Base-by-base conservation (phyloP, 495 filamentous ascomycete species). In the Friedmanniomyces endolithicus region DNA sequence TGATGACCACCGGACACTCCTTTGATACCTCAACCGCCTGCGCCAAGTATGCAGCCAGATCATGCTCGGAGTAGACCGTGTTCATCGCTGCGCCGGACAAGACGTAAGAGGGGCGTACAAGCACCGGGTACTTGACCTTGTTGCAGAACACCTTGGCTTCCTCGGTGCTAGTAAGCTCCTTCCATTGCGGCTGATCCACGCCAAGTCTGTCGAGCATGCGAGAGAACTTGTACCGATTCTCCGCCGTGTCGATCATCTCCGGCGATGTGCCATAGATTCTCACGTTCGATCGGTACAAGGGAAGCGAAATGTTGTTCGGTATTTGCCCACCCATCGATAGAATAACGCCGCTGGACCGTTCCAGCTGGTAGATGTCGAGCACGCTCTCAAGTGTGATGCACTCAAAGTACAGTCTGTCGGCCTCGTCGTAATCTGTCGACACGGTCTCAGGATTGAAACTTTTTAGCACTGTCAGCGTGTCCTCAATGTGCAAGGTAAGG, bases 351-450 rank as follows among this genome's bases (percentile, higher is more conserved):
- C 75, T 80, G 22, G 90, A 85, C 52, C 71, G 75, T 74, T 97
- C 90, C 17, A 97, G 77, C 68, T 96, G 92, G 68, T 95, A 96
- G 58, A 97, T 97, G 72, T 97, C 90, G 88, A 95, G 94, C 34
- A 95, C 90, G 64, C 88, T 82, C 74, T 97, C 90, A 65, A 96
- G 96, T 74, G 85, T 90, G 48, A 97, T 73, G 72, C 96, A 92
- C 68, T 97, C 90, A 63, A 97, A 97, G 71, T 97, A 97, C 23
- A 97, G 78, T 64, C 83, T 88, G 62, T 96, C 92, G 17, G 92
- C 87, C 11, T 81, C 84, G 65, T 97, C 90, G 68, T 86, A 94
- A 71, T 97, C 90, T 44, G 92, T 97, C 48, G 72, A 78, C 58
- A 82, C 84, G 6, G 90, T 96, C 69, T 95, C 90, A 0, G 89